Percentiles rank a stretch among this genome's conserved stretches.
Evolutionary conservation across 2,329 filamentous ascomycete species (phyloP).

Genomic region (Capronia epimyces): DNA sequence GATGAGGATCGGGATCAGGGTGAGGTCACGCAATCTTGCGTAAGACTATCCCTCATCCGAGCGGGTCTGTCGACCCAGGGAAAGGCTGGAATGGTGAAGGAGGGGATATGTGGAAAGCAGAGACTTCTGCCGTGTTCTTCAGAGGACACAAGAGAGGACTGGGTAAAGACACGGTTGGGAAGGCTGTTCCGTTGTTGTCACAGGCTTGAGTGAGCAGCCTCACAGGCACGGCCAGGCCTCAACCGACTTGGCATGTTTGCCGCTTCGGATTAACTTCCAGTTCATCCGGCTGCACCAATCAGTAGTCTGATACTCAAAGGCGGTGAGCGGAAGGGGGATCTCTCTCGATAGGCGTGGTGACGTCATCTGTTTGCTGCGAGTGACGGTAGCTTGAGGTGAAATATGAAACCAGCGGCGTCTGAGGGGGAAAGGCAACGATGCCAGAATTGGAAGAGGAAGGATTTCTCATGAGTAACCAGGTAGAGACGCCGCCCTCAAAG

Average conservation of each 20-base stretch:
- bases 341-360: neutral
- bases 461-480: too few species aligned
- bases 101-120: neutral
- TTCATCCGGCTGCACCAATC: neutral
- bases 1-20: neutral
- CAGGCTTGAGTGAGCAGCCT: neutral
- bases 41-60: neutral
- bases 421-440: too few species aligned
- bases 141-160: neutral
- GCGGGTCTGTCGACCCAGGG: neutral
- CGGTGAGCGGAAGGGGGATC: neutral
- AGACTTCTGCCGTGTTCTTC: neutral
- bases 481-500: neutral
- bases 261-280: neutral
- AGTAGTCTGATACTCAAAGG: neutral
- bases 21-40: neutral
- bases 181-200: neutral
- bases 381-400: neutral
- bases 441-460: too few species aligned
- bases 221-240: neutral
- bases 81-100: neutral
- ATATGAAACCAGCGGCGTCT: too few species aligned
- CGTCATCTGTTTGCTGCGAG: neutral
- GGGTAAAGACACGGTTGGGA: neutral
- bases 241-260: slow-evolving; percentile 1